A percentile compares a stretch with the other conserved stretches of the same genome.
Evolutionary conservation across 192 early-diverging fungal genomes (phyloP).

Genomic region (Linnemannia elongata): DNA sequence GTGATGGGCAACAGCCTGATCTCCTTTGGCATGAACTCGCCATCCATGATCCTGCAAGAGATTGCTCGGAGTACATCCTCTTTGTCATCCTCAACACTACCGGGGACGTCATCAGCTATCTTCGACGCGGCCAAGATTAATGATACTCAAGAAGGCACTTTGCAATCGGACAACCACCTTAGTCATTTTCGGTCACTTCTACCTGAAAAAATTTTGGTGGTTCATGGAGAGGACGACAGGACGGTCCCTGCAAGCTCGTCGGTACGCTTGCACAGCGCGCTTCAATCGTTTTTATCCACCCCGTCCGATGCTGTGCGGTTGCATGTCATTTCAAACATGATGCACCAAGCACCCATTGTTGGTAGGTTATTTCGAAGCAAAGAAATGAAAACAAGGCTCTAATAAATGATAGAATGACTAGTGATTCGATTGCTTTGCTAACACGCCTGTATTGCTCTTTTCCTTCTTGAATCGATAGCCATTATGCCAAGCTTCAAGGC

Average conservation of each 20-base stretch:
- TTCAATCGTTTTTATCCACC: slow-evolving; percentile 18
- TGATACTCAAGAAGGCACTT: slow-evolving; percentile 14
- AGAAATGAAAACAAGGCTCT: not conserved
- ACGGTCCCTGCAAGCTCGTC: slow-evolving; percentile 32
- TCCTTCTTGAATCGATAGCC: not conserved
- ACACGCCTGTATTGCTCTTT: not conserved
- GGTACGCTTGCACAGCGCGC: slow-evolving; percentile 15
- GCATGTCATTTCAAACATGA: slow-evolving; percentile 30
- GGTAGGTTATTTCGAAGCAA: slow-evolving; percentile 3
- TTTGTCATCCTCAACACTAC: not conserved
- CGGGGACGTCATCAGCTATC: not conserved
- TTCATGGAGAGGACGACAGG: slow-evolving; percentile 43
- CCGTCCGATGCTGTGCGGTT: slow-evolving; percentile 21
- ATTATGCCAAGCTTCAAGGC: slow-evolving; percentile 19
- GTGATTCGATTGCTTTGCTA: not conserved
- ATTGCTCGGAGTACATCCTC: not conserved
- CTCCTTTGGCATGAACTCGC: slow-evolving; percentile 23
- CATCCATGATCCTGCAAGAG: slow-evolving; percentile 21
- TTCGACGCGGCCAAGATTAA: not conserved
- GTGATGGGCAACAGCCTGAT: slow-evolving; percentile 58
- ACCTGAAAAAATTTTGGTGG: slow-evolving; percentile 38
- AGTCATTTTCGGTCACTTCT: slow-evolving; percentile 9
- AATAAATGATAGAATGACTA: not conserved
- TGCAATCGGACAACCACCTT: slow-evolving; percentile 4
- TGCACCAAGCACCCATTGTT: slow-evolving; percentile 27